phyloP scores from a whole-genome alignment of 176 grass and related monocot genomes.

The Eremochloa ophiuroides region DNA sequence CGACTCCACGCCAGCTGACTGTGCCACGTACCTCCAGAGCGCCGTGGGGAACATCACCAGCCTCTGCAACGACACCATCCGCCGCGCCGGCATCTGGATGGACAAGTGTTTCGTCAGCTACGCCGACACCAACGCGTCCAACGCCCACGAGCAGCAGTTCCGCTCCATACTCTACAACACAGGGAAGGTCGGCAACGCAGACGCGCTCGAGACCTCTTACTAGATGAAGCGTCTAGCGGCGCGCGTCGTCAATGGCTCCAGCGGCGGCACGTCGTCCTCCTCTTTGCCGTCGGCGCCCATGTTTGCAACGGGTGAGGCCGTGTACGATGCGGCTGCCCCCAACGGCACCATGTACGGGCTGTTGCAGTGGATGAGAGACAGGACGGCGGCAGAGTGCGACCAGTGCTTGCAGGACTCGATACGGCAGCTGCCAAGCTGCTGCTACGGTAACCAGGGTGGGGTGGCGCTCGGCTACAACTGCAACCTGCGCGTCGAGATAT shows the following conservation, averaged over 20 bases:
- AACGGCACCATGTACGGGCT: conserved; percentile 41
- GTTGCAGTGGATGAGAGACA: conserved; percentile 50
- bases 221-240: background rate
- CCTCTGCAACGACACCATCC: too few relatives aligned
- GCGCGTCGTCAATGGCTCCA: background rate
- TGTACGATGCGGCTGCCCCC: background rate
- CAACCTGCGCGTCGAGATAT: conserved; percentile 7
- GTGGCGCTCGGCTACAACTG: conserved; percentile 27
- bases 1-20: background rate
- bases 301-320: conserved; percentile 31
- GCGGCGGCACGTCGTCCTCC: background rate
- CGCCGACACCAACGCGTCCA: background rate
- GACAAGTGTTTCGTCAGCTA: too few relatives aligned
- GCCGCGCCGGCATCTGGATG: too few relatives aligned
- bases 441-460: background rate
- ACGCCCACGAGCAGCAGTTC: background rate
- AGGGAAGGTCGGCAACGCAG: background rate
- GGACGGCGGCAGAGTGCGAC: conserved; percentile 15
- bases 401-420: conserved; percentile 21
- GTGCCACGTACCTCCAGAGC: background rate
- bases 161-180: too few relatives aligned
- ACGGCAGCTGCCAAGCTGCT: background rate
- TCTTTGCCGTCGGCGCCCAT: background rate
- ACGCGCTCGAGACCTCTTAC: background rate
- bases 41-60: too few relatives aligned